Conservation (phyloP, 768 basidiomycete genomes). For the Calocera cornea region DNA sequence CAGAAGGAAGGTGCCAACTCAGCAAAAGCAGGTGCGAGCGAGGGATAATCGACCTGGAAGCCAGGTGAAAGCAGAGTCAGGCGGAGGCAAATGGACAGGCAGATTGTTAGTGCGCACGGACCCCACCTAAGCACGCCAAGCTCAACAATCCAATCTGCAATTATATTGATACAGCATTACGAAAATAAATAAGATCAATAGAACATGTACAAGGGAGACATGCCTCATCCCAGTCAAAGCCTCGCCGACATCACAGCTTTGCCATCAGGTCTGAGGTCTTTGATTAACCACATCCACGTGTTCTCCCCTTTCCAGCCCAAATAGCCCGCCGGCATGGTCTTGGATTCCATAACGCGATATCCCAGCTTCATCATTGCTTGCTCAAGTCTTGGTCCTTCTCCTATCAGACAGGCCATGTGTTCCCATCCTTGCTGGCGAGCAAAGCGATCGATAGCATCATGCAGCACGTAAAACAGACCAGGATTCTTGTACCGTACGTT, state of each 20-base stretch:
- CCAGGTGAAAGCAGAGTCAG: no score
- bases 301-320: conserved; percentile 1
- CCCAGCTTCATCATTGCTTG: background rate
- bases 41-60: no score
- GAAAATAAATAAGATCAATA: background rate
- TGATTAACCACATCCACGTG: background rate
- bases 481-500: background rate
- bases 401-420: background rate
- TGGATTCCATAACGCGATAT: background rate
- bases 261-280: background rate
- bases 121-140: no score
- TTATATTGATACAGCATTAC: background rate
- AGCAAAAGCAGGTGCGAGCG: no score
- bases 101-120: no score
- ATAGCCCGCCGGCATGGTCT: conserved; percentile 1
- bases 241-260: background rate
- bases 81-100: no score
- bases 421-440: background rate
- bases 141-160: no score
- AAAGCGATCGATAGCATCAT: background rate
- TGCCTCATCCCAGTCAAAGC: background rate
- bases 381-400: background rate
- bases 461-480: background rate
- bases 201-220: background rate
- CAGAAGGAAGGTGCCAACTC: no score